phyloP scores from a whole-genome alignment of 306 rosid species.

The Lathyrus tuberosus region DNA sequence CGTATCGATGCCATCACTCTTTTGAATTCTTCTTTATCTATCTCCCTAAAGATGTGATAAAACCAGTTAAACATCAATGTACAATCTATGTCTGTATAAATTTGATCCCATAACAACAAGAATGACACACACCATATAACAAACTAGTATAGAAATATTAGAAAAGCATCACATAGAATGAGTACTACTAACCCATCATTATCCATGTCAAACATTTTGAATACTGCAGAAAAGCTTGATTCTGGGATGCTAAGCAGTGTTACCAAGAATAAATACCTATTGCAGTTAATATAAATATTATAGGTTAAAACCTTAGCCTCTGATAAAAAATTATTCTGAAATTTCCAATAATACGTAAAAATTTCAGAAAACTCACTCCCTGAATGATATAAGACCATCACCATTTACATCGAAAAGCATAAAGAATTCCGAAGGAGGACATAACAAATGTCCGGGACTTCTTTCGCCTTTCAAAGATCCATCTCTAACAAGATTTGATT shows the following conservation, averaged over 20 bases:
- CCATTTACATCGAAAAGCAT: conserved; percentile 86
- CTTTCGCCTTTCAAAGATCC: conserved; percentile 87
- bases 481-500: conserved; percentile 85
- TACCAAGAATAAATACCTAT: conserved; percentile 76
- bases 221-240: conserved; percentile 65
- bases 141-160: no score
- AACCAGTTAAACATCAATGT: background rate
- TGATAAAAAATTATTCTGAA: conserved; percentile 1
- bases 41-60: conserved; percentile 52
- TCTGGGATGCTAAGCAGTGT: conserved; percentile 88
- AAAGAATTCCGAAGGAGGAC: conserved; percentile 69
- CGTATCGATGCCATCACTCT: conserved; percentile 90
- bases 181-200: conserved; percentile 68
- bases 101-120: no score
- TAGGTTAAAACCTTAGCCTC: background rate
- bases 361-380: conserved; percentile 63
- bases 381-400: conserved; percentile 74
- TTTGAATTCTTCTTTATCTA: conserved; percentile 86
- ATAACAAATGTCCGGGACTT: conserved; percentile 72
- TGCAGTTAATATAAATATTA: conserved; percentile 12
- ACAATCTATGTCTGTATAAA: background rate
- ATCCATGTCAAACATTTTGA: conserved; percentile 74
- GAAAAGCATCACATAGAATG: no score
- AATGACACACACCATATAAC: no score
- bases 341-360: background rate